Conservation (phyloP, 768 basidiomycete species). For the Calvatia gigantea region DNA sequence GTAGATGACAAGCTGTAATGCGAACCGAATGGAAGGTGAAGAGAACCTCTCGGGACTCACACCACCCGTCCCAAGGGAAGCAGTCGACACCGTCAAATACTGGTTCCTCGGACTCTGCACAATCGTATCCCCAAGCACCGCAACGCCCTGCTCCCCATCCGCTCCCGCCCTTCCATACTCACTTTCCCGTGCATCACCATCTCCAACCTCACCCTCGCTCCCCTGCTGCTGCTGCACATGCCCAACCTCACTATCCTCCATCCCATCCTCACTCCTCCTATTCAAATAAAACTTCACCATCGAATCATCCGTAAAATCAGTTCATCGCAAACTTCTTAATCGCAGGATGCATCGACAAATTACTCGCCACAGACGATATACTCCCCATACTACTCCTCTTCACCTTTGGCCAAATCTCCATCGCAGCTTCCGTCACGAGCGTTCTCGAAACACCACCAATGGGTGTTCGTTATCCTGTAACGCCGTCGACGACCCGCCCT, state of each 20-base stretch:
- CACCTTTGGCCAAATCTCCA: slow-evolving; percentile 79
- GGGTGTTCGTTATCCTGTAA: slow-evolving; percentile 75
- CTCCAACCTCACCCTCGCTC: too few relatives aligned
- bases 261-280: slow-evolving; percentile 40
- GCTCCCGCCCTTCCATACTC: too few relatives aligned
- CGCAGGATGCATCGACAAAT: slow-evolving; percentile 91
- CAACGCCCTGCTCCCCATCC: not conserved
- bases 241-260: slow-evolving; percentile 36
- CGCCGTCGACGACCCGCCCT: slow-evolving; percentile 79
- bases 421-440: slow-evolving; percentile 76
- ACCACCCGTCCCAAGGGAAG: slow-evolving; percentile 30
- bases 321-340: slow-evolving; percentile 95
- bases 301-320: slow-evolving; percentile 95
- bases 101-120: slow-evolving; percentile 28
- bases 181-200: too few relatives aligned
- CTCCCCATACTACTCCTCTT: slow-evolving; percentile 92
- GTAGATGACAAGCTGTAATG: slow-evolving; percentile 83
- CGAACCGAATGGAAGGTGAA: slow-evolving; percentile 81
- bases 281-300: slow-evolving; percentile 97
- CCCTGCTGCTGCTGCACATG: too few relatives aligned
- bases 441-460: slow-evolving; percentile 86
- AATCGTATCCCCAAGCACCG: slow-evolving; percentile 14
- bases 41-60: slow-evolving; percentile 72
- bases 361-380: slow-evolving; percentile 90
- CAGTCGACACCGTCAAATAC: slow-evolving; percentile 39